A percentile compares a stretch with the other conserved stretches of the same genome.
phyloP scores from a whole-genome alignment of 768 basidiomycete genomes.

The Phanerochaete carnosa region DNA sequence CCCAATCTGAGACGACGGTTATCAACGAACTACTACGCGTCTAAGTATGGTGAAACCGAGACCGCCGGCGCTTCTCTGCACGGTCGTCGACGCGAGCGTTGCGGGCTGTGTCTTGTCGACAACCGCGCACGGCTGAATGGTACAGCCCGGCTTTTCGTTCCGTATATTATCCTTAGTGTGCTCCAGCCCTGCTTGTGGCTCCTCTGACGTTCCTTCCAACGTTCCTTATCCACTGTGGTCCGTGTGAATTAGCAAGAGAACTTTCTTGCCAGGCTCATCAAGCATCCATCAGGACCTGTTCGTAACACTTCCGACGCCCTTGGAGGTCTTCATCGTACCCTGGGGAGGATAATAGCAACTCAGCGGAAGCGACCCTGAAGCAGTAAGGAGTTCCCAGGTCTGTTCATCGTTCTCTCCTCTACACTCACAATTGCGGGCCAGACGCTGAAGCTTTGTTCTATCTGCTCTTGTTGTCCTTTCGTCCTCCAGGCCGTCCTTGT shows the following conservation, averaged over 20 bases:
- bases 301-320: neutral
- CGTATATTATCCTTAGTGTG: neutral
- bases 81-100: neutral
- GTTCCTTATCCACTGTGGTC: neutral
- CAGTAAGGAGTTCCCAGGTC: constrained; percentile 8
- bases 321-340: neutral
- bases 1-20: too few species aligned
- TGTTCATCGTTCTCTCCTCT: neutral
- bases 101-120: constrained; percentile 2
- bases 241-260: neutral
- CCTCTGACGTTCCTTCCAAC: neutral
- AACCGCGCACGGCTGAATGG: constrained; percentile 1
- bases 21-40: too few species aligned
- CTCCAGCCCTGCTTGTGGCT: neutral
- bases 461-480: constrained; percentile 5
- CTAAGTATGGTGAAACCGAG: neutral
- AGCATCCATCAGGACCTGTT: neutral
- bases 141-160: neutral
- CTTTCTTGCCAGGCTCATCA: neutral
- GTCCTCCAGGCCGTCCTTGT: constrained; percentile 6
- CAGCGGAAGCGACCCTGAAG: neutral
- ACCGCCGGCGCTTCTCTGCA: neutral
- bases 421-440: constrained; percentile 7
- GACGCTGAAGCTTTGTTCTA: constrained; percentile 11
- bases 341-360: neutral